phyloP scores from a whole-genome alignment of 352 stramenopile species.

The Phytophthora idaei region DNA sequence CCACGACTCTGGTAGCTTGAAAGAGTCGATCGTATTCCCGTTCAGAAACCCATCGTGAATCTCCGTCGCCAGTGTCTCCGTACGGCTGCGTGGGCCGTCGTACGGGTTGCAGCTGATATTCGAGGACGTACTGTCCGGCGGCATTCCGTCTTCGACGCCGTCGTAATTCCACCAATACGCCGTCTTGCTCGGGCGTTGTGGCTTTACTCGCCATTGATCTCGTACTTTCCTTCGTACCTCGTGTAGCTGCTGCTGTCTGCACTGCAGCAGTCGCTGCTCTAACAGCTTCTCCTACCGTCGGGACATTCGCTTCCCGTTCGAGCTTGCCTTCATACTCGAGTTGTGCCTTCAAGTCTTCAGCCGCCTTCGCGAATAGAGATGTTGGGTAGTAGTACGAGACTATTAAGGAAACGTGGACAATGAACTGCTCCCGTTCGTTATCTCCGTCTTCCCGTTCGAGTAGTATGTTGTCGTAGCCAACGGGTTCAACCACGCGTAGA shows the following conservation, averaged over 20 bases:
- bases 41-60: background rate
- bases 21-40: background rate
- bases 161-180: slow-evolving; percentile 8
- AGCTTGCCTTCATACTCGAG: background rate
- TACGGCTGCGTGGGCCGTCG: background rate
- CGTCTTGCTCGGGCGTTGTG: too few species aligned
- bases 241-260: background rate
- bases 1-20: background rate
- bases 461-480: too few species aligned
- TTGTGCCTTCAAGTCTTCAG: background rate
- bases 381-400: too few species aligned
- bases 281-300: background rate
- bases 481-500: too few species aligned
- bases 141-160: background rate
- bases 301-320: background rate
- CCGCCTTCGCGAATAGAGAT: too few species aligned
- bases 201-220: background rate
- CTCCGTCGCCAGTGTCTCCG: too few species aligned
- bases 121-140: background rate
- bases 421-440: too few species aligned
- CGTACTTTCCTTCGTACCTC: background rate
- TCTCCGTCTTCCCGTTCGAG: too few species aligned
- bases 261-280: background rate
- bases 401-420: too few species aligned
- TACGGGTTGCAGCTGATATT: background rate